Evolutionary conservation across 805 yeast species (phyloP).

Genomic region (Candida orba): DNA sequence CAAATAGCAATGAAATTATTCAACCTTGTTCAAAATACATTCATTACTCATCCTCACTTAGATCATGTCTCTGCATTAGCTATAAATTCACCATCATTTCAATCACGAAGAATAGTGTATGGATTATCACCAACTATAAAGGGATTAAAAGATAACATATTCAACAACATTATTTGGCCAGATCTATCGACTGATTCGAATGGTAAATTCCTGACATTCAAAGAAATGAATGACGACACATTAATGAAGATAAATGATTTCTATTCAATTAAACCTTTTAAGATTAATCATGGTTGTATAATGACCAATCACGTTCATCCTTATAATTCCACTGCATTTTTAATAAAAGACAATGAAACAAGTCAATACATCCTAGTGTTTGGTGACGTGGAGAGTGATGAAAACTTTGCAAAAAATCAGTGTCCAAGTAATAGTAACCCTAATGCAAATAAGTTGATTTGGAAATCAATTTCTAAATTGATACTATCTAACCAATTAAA

Average conservation of each 20-base stretch:
- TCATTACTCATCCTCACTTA: conserved; percentile 77
- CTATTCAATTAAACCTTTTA: conserved; percentile 28
- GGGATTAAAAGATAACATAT: conserved; percentile 47
- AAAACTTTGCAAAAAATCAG: conserved; percentile 32
- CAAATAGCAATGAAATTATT: conserved; percentile 28
- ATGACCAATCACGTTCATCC: conserved; percentile 1
- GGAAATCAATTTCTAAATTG: conserved; percentile 48
- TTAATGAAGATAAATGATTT: conserved; percentile 5
- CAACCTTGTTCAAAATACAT: conserved; percentile 33
- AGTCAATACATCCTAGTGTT: conserved; percentile 47
- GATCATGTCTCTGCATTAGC: conserved; percentile 72
- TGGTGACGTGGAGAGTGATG: conserved; percentile 82
- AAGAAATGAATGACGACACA: conserved; percentile 7
- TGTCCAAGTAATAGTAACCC: neutral
- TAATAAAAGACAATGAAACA: conserved; percentile 34
- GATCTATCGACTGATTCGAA: conserved; percentile 31
- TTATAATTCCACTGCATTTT: conserved; percentile 48
- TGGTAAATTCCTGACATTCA: conserved; percentile 23
- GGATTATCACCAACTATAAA: conserved; percentile 49
- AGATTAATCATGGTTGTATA: conserved; percentile 36
- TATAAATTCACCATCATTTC: conserved; percentile 59
- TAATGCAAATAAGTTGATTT: conserved; percentile 29
- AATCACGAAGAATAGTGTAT: conserved; percentile 36
- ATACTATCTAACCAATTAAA: conserved; percentile 35
- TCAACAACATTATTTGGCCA: conserved; percentile 82